Base-by-base conservation (phyloP, 371 early-diverging fungal species). In the Thermomucor indicae-seudaticae region DNA sequence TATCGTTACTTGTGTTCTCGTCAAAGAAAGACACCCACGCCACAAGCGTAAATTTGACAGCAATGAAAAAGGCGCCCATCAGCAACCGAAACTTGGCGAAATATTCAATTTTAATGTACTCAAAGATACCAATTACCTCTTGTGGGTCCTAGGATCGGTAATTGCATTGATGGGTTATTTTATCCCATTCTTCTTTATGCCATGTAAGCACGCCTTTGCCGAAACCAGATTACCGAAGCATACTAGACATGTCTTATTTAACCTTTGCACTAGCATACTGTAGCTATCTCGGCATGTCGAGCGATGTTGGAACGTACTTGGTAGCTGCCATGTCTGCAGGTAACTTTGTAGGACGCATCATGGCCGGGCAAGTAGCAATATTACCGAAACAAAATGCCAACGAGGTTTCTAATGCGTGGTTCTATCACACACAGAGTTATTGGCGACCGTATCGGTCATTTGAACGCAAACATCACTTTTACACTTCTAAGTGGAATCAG, bases 361-460 rank as follows among this genome's bases (percentile, higher is more conserved):
- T 49, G 2, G 25, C 17, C 11, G 14, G 16, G 8, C 29, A 30
- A 8, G 59, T 70, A 0, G 53, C 70, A 22, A 34, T 63, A 3
- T 59, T 67, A 35, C 64, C 72, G 7, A 63, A 60, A 6, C 53
- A 57, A 6, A 65, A 67, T 45, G 58, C 67, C 0, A 19, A 63
- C 14, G 67, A n/a, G 68, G 16, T 58, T 67, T 10, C 48, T 71
- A 10, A 6, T 71, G 1, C 57, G 61, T 27, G 72, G 72, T 61
- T 70, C 64, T 46, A 11, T 67, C 0, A n/a, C n/a, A n/a, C n/a
- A n/a, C n/a, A n/a, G n/a, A n/a, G n/a, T n/a, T n/a, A n/a, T n/a
- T n/a, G 68, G 68, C 1, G 85, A 84, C 39, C 55, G 59, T 5
- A 25, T 86, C 4, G 89, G 89, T 29, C 76, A 76, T 40, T 63